phyloP scores from a whole-genome alignment of 306 rosid genomes.

The Vicia villosa region DNA sequence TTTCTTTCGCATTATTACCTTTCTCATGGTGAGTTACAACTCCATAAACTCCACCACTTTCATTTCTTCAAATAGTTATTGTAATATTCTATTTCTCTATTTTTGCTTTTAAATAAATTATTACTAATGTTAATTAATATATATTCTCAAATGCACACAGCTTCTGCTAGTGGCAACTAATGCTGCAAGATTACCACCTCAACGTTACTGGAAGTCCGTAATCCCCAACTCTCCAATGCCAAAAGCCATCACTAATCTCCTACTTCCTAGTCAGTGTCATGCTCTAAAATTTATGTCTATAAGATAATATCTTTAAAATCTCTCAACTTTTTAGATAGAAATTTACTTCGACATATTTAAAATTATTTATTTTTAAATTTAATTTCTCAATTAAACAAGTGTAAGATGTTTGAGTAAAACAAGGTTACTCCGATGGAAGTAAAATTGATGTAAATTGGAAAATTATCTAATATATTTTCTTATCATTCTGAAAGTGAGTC shows the following conservation, averaged over 20 bases:
- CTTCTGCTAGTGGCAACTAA: background rate
- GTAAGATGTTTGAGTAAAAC: no score
- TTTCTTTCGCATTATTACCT: conserved; percentile 37
- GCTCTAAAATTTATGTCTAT: no score
- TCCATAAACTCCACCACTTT: background rate
- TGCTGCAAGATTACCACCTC: background rate
- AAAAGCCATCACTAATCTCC: background rate
- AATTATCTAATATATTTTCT: no score
- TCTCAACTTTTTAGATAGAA: no score
- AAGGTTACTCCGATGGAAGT: no score
- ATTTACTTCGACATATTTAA: no score
- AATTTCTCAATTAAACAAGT: no score
- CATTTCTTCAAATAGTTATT: background rate
- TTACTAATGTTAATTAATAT: background rate
- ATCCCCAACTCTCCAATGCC: background rate
- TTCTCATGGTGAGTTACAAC: conserved; percentile 53
- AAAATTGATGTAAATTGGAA: no score
- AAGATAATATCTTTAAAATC: no score
- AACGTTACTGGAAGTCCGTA: background rate
- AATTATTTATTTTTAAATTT: no score
- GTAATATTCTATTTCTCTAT: background rate
- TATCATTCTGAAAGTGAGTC: no score
- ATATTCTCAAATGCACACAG: background rate
- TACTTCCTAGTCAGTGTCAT: no score
- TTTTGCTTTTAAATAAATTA: background rate